phyloP scores from a whole-genome alignment of 805 yeast species.

The Huiozyma sinensis region DNA sequence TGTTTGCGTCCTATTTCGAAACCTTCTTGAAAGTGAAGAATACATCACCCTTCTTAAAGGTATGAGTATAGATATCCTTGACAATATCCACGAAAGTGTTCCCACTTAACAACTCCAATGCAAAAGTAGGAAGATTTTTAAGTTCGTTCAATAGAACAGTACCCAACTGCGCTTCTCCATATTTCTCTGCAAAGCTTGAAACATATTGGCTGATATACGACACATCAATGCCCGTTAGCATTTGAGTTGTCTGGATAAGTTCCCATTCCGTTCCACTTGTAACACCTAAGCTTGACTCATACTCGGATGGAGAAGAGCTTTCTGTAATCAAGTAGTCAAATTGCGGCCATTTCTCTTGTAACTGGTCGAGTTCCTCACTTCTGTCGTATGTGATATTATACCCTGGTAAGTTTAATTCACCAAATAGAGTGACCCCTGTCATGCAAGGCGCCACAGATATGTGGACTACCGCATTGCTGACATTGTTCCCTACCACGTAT shows the following conservation, averaged over 20 bases:
- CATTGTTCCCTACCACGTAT: slow-evolving; percentile 23
- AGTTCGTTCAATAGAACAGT: slow-evolving; percentile 8
- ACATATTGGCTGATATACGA: slow-evolving; percentile 11
- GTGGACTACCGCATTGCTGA: slow-evolving; percentile 40
- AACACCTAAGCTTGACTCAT: not conserved
- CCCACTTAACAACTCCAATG: slow-evolving; percentile 5
- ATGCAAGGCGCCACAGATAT: slow-evolving; percentile 73
- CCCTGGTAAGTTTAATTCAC: slow-evolving; percentile 38
- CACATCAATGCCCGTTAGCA: slow-evolving; percentile 33
- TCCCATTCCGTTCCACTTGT: slow-evolving; percentile 32
- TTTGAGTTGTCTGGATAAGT: slow-evolving; percentile 29
- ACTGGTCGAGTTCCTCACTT: slow-evolving; percentile 42
- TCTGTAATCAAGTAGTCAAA: slow-evolving; percentile 43
- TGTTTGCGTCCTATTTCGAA: not conserved
- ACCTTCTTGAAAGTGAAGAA: slow-evolving; percentile 24
- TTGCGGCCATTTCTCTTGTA: slow-evolving; percentile 34
- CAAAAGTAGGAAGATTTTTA: slow-evolving; percentile 8
- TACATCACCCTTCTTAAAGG: slow-evolving; percentile 17
- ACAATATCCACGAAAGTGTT: slow-evolving; percentile 5
- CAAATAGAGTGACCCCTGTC: slow-evolving; percentile 77
- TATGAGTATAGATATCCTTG: slow-evolving; percentile 10
- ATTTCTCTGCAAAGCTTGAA: not conserved
- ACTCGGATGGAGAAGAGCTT: slow-evolving; percentile 1
- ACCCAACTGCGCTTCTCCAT: not conserved
- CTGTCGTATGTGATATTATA: slow-evolving; percentile 52